Conservation (phyloP, 2,329 filamentous ascomycete species). For the Trichophyton benhamiae region DNA sequence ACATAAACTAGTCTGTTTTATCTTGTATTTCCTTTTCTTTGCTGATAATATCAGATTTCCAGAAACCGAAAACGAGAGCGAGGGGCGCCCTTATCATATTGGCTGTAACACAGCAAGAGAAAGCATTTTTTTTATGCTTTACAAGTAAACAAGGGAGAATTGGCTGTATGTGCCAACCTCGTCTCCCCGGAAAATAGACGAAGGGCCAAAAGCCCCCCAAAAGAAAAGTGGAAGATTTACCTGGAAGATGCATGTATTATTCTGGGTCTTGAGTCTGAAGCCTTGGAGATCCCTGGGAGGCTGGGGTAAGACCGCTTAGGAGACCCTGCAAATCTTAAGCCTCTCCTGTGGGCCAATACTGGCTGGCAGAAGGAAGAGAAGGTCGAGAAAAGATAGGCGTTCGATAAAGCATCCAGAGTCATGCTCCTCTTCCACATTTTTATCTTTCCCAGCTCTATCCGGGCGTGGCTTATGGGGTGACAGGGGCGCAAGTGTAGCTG, state of each 20-base stretch:
- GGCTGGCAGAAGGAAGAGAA: neutral
- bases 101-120: neutral
- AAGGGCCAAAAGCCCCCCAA: neutral
- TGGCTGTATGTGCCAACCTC: constrained; percentile 5
- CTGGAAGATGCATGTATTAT: neutral
- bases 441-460: constrained; percentile 1
- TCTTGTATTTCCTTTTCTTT: neutral
- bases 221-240: neutral
- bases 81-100: neutral
- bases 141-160: neutral
- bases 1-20: neutral
- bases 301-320: neutral
- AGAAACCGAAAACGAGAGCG: neutral
- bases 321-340: constrained; percentile 3
- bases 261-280: neutral
- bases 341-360: neutral
- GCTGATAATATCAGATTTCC: neutral
- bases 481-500: neutral
- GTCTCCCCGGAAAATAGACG: constrained; percentile 6
- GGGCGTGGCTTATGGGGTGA: constrained; percentile 2
- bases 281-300: neutral
- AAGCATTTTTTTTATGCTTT: neutral
- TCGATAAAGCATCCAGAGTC: neutral
- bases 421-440: neutral
- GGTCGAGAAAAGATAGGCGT: neutral